These are phyloP conservation scores for Stenogyne calaminthoides DNA, from an alignment of 305 asterid species.

Conservation along the genomic window DNA sequence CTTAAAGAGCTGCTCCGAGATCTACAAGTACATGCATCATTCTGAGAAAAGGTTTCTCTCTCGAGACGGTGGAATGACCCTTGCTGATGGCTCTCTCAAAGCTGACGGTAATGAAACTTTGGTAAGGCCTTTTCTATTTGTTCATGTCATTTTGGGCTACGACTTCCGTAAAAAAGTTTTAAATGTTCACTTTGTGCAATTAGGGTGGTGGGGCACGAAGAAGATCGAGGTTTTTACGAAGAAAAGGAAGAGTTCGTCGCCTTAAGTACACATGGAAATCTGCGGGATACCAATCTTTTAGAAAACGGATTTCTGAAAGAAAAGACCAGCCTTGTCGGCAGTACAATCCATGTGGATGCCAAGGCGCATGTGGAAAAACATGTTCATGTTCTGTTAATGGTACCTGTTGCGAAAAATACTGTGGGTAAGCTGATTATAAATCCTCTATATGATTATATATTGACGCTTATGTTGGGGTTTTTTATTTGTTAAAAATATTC, in stretches of 20 bases:
- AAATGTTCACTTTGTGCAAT: constrained; percentile 32
- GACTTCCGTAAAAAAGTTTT: constrained; percentile 25
- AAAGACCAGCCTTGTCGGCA: constrained; percentile 94
- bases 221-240: constrained; percentile 81
- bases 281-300: constrained; percentile 82
- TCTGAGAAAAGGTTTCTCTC: constrained; percentile 58
- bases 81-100: constrained; percentile 57
- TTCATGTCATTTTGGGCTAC: constrained; percentile 23
- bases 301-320: constrained; percentile 87
- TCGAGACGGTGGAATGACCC: constrained; percentile 47
- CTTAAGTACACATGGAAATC: constrained; percentile 90
- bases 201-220: constrained; percentile 81
- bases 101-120: constrained; percentile 66
- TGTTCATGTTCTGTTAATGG: constrained; percentile 86
- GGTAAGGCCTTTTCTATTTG: constrained; percentile 45
- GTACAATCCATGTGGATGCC: constrained; percentile 93
- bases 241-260: constrained; percentile 94
- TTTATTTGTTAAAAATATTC: background rate
- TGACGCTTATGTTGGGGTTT: constrained; percentile 14
- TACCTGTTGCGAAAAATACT: constrained; percentile 91
- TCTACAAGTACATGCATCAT: constrained; percentile 73
- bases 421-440: constrained; percentile 70
- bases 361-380: constrained; percentile 88
- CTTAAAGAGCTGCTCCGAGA: constrained; percentile 85
- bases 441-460: background rate